Evolutionary conservation across 1,139 yeast species (phyloP), one percentile per base, ranked within the genome.

Genomic region (Pichia sp.): DNA sequence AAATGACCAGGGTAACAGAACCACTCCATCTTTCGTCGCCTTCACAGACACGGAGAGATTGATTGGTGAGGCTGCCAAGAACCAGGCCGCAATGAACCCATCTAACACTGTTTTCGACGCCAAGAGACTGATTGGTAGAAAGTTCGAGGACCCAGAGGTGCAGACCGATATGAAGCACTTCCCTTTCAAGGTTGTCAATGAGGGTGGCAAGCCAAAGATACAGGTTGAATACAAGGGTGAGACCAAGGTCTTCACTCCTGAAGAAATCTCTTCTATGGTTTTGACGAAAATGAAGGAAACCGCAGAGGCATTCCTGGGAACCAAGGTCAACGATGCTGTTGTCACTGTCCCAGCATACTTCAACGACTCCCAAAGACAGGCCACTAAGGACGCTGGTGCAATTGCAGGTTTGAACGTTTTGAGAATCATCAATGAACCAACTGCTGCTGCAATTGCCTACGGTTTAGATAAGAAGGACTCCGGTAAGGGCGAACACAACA

Each of bases 1-100:
- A 63, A 88, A 88, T 69, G 96, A 88, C 71, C 96, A 89, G 75
- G 96, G 96, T 75, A 87, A 87, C 76, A 85, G 96, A 75, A 88
- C 89, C 63, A 88, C 96, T 49, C 96, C 96, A 36, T 87, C 95
- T 4, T 87, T 83, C 67, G 96, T 87, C 56, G 91, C 95, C 22
- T 87, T 87, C 72, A 85, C 88, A 47, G 86, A 80, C 53, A 88
- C 86, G 39, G 96, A 87, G 74, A 83, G 96, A 70, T 79, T 89
- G 62, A 88, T 89, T 62, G 96, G 96, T 69, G 96, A 88, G 68
- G 93, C 96, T 44, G 96, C 96, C 49, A 88, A 88, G 79, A 88
- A 88, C 74, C 96, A 88, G 74, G 95, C 95, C 50, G 83, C 96
- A 34, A 76, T 86, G 59, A 87, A 87, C 70, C 90, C 89, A 41